Base-by-base conservation (phyloP, 2,329 filamentous ascomycete species). In the Xenosphaeropsis pyriputrescens region DNA sequence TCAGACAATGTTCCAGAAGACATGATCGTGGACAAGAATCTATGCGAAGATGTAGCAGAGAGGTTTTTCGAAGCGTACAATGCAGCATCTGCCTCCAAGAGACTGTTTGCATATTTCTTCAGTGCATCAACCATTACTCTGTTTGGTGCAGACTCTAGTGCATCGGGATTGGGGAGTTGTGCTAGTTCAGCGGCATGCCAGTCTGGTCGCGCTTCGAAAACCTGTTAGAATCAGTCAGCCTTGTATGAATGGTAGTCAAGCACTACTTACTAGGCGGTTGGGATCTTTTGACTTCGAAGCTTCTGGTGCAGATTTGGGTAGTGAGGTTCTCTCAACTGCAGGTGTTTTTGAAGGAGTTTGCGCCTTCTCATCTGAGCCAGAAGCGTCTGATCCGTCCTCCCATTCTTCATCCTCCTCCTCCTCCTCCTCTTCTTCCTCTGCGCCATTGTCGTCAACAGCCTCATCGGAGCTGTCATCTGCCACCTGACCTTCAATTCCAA, bases 21-120 rank as follows among this genome's bases (percentile, higher is more conserved):
- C 84, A 96, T 95, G 56, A 98, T 95, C 14, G 86, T 93, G 2
- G 88, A 85, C 67, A 96, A 79, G 65, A 98, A 98, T 57, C 88
- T 93, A 59, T 93, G 83, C 31, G 88, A 89, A 2, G 89, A 91
- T 18, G 85, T 85, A 36, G 84, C 75, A 6, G 83, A 75, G 39
- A 82, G 64, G 47, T 85, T 68, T 31, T 70, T 79, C 18, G 75
- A 72, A 39, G 70, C 69, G 60, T 95, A 98, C 34, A 73, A 66
- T 31, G 73, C 68, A 43, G 81, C 81, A 54, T 98, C 91, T 18
- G 75, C 67, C 38, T 93, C 78, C 15, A 96, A 64, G 6, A 96
- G 66, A 8, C 70, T 66, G 43, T 75, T 72, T 3, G 85, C 86
- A 56, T 93, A 76, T 12, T 75, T 62, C 50, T 85, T 75, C 33